Evolutionary conservation across 495 filamentous ascomycete genomes (phyloP), one percentile per base, ranked within the genome.

Genomic region (Bryoglossum gracile): DNA sequence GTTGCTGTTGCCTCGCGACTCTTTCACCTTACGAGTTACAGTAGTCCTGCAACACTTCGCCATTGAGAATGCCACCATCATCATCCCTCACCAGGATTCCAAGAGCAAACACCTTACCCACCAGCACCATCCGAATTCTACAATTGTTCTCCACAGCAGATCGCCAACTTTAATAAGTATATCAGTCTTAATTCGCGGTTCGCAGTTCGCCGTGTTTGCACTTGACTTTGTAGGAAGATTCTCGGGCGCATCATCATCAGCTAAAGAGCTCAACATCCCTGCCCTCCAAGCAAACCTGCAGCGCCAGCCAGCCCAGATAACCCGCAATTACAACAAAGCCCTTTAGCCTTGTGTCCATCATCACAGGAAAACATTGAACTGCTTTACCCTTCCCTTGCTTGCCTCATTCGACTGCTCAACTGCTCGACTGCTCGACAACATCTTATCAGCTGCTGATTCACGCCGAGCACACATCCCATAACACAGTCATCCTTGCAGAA

Each of bases 401-500:
- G 28, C 9, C 35, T 34, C 43, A 35, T n/a, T n/a, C n/a, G n/a
- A n/a, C n/a, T n/a, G n/a, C n/a, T n/a, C n/a, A n/a, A n/a, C n/a
- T n/a, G n/a, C n/a, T n/a, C n/a, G n/a, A n/a, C n/a, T n/a, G n/a
- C n/a, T n/a, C n/a, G n/a, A n/a, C 13, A 19, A 19, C 6, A 26
- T 34, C 14, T 11, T 23, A 28, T 37, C 24, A 32, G 34, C 36
- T 3, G 46, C 46, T 49, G 46, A 49, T 33, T 14, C 46, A 49
- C 18, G 13, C 19, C 13, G 34, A 10, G 8, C 8, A 24, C 39
- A 34, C 38, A 42, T 33, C 32, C 33, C 33, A 39, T 42, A 38
- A 53, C 49, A 53, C 54, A 57, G 54, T 57, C 54, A 57, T 57
- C 54, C n/a, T 26, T 43, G 24, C 36, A 45, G n/a, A 47, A 26